A percentile compares a stretch with the other conserved stretches of the same genome.
Evolutionary conservation across 2,329 filamentous ascomycete genomes (phyloP).

Genomic region (Paramyrothecium sp.): DNA sequence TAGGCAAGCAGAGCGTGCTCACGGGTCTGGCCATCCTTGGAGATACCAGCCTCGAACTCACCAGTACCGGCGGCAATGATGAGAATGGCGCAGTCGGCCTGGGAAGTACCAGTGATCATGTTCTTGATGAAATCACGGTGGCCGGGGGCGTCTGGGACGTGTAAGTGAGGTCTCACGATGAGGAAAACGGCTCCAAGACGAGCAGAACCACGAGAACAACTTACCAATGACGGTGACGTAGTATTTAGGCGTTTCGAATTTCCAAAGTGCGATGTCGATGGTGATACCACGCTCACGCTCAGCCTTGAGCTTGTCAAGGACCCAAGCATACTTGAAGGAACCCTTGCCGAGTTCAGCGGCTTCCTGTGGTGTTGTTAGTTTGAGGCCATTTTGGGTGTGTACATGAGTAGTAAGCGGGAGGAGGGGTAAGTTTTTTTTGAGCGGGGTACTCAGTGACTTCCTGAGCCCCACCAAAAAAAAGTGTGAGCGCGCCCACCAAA

Average conservation of each 20-base stretch:
- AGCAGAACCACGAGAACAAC: slow-evolving; percentile 24
- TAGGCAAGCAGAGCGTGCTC: slow-evolving; percentile 99
- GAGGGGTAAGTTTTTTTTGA: too few relatives aligned
- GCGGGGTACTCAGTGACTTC: too few relatives aligned
- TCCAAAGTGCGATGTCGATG: slow-evolving; percentile 99
- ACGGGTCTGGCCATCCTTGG: slow-evolving; percentile 99
- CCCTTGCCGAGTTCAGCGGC: slow-evolving; percentile 99
- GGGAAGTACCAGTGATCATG: slow-evolving; percentile 99
- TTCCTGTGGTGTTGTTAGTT: slow-evolving; percentile 64
- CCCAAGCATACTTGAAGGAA: slow-evolving; percentile 99
- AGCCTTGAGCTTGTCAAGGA: slow-evolving; percentile 99
- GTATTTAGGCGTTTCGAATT: slow-evolving; percentile 99
- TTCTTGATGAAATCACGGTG: slow-evolving; percentile 99
- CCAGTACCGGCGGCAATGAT: slow-evolving; percentile 99
- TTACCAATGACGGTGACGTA: slow-evolving; percentile 95
- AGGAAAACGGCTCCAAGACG: too few relatives aligned
- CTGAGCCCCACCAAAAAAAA: too few relatives aligned
- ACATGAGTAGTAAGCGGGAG: too few relatives aligned
- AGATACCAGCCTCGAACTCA: slow-evolving; percentile 99
- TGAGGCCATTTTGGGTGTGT: too few relatives aligned
- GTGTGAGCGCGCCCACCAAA: too few relatives aligned
- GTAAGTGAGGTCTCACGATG: too few relatives aligned
- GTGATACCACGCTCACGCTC: slow-evolving; percentile 99
- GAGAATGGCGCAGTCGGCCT: slow-evolving; percentile 99
- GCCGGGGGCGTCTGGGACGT: slow-evolving; percentile 85